Conservation (phyloP, 2,329 filamentous ascomycete species). For the Zymoseptoria brevis region DNA sequence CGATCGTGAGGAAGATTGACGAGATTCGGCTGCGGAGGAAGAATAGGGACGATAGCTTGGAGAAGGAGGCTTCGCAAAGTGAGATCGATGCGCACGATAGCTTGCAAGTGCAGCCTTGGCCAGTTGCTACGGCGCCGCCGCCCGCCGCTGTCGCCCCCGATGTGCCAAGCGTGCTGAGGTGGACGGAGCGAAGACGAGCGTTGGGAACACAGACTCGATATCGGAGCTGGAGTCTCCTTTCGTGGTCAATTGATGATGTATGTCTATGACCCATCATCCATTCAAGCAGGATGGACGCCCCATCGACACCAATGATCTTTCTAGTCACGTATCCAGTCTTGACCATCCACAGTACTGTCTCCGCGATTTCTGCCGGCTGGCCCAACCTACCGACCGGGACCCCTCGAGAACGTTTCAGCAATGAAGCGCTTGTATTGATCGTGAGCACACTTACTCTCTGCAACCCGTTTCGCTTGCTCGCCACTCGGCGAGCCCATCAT, state of each 20-base stretch:
- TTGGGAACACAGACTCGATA: neutral
- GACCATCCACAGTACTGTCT: constrained; percentile 42
- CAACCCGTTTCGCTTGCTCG: neutral
- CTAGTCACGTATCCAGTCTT: constrained; percentile 42
- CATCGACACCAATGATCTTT: constrained; percentile 38
- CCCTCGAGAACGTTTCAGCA: constrained; percentile 16
- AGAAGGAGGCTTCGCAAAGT: neutral
- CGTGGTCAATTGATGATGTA: no score
- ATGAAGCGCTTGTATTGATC: neutral
- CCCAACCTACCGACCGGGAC: constrained; percentile 41
- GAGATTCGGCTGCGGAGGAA: constrained; percentile 25
- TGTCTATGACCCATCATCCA: neutral
- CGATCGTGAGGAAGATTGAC: constrained; percentile 39
- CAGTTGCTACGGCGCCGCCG: neutral
- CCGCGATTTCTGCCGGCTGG: constrained; percentile 40
- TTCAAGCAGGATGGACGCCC: constrained; percentile 29
- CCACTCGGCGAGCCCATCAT: neutral
- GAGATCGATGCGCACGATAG: neutral
- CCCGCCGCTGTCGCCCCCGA: neutral
- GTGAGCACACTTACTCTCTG: neutral
- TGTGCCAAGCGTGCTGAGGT: neutral
- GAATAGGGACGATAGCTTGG: neutral
- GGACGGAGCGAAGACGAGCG: neutral
- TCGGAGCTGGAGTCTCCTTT: neutral
- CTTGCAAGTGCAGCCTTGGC: neutral